Conservation (phyloP, 176 grass and related monocot species). For the Oryza glaberrima region DNA sequence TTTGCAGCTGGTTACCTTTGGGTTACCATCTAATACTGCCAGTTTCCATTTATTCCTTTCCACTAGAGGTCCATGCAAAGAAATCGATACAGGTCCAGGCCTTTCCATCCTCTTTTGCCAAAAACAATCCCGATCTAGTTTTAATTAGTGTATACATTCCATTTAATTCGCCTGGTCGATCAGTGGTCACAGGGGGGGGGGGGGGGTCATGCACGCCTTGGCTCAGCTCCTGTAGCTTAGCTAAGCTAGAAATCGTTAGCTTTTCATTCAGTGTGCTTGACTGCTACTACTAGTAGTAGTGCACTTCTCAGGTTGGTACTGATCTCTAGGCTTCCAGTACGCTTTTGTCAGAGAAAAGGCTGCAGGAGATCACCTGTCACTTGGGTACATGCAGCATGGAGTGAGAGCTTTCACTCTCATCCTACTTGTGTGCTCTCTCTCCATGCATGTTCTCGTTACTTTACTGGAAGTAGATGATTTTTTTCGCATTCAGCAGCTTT, state of each 20-base stretch:
- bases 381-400: background rate
- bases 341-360: constrained; percentile 39
- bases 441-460: background rate
- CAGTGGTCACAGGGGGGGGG: background rate
- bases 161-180: background rate
- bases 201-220: background rate
- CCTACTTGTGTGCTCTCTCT: background rate
- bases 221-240: background rate
- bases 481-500: constrained; percentile 1
- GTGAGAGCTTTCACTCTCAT: constrained; percentile 40
- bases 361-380: constrained; percentile 39
- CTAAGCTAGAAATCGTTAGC: constrained; percentile 9
- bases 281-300: background rate
- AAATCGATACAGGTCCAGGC: constrained; percentile 1
- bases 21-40: background rate
- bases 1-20: constrained; percentile 11
- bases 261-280: constrained; percentile 1
- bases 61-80: background rate
- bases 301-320: constrained; percentile 14
- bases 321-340: constrained; percentile 41
- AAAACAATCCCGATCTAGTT: background rate
- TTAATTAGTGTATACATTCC: background rate
- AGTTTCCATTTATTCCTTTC: constrained; percentile 23
- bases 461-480: constrained; percentile 9
- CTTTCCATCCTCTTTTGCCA: background rate